phyloP scores from a whole-genome alignment of 805 yeast genomes.

The Lipomyces yamanashiensis region DNA sequence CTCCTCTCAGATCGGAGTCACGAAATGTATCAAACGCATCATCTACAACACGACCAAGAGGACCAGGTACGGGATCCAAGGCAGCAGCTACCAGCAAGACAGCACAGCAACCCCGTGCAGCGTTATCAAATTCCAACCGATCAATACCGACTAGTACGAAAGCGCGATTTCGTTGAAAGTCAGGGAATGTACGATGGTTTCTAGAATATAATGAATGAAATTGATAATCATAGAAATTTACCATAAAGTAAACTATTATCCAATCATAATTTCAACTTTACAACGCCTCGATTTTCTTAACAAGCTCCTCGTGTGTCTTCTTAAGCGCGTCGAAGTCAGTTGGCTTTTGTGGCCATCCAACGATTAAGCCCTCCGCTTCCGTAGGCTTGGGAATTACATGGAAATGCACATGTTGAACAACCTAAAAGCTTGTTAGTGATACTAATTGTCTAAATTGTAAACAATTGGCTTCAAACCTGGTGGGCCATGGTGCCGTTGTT shows the following conservation, averaged over 20 bases:
- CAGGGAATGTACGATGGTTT: background rate
- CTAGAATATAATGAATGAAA: background rate
- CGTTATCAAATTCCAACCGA: constrained; percentile 11
- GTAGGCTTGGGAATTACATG: constrained; percentile 91
- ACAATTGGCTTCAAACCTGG: constrained; percentile 51
- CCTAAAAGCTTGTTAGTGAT: constrained; percentile 39
- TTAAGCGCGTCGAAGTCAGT: constrained; percentile 77
- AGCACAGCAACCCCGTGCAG: background rate
- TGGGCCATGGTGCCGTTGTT: constrained; percentile 96
- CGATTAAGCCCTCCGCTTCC: constrained; percentile 71
- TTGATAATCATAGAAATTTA: background rate
- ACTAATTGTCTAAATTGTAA: background rate
- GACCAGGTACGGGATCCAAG: background rate
- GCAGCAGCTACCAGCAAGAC: background rate
- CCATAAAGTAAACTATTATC: background rate
- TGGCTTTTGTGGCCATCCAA: constrained; percentile 93
- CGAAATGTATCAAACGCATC: constrained; percentile 7
- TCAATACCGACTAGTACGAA: constrained; percentile 22
- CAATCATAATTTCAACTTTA: background rate
- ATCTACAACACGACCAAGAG: constrained; percentile 1
- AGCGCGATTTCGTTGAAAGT: constrained; percentile 4
- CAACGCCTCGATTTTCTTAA: constrained; percentile 46
- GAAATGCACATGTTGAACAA: constrained; percentile 94
- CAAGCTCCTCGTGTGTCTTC: constrained; percentile 64
- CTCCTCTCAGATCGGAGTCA: background rate